phyloP scores from a whole-genome alignment of 306 rosid species.

The Vigna reflexopilosa region DNA sequence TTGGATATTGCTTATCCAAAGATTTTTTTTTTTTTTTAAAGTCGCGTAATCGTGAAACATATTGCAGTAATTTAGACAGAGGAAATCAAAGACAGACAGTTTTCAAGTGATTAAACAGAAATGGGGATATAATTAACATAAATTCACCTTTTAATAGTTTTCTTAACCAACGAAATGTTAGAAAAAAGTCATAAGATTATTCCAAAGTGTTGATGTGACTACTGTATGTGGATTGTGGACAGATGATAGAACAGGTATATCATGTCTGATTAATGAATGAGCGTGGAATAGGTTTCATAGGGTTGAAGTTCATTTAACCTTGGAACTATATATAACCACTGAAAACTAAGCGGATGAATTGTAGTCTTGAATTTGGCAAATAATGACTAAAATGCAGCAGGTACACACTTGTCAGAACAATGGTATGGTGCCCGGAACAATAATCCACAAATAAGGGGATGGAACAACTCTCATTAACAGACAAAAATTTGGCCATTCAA shows the following conservation, averaged over 20 bases:
- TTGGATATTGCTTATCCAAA: too few species aligned
- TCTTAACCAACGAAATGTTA: not conserved
- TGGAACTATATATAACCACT: too few species aligned
- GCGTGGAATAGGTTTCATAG: not conserved
- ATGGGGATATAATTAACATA: not conserved
- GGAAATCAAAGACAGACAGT: not conserved
- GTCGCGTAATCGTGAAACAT: not conserved
- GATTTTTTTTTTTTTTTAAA: not conserved
- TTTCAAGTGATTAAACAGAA: not conserved
- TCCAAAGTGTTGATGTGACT: too few species aligned
- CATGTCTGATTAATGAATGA: not conserved
- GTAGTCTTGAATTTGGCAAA: slow-evolving; percentile 17
- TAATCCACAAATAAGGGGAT: slow-evolving; percentile 14
- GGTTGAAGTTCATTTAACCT: too few species aligned
- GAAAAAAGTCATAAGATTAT: not conserved
- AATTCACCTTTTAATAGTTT: not conserved
- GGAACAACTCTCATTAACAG: slow-evolving; percentile 18
- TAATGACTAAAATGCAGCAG: not conserved
- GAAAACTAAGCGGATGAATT: not conserved
- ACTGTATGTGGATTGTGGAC: too few species aligned
- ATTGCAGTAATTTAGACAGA: not conserved
- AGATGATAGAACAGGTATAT: not conserved
- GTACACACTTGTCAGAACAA: slow-evolving; percentile 11
- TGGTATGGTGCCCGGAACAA: not conserved
- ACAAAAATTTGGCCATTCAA: slow-evolving; percentile 27